Evolutionary conservation across 2,329 filamentous ascomycete genomes (phyloP).

Genomic region (Pseudocercospora fijiensis): DNA sequence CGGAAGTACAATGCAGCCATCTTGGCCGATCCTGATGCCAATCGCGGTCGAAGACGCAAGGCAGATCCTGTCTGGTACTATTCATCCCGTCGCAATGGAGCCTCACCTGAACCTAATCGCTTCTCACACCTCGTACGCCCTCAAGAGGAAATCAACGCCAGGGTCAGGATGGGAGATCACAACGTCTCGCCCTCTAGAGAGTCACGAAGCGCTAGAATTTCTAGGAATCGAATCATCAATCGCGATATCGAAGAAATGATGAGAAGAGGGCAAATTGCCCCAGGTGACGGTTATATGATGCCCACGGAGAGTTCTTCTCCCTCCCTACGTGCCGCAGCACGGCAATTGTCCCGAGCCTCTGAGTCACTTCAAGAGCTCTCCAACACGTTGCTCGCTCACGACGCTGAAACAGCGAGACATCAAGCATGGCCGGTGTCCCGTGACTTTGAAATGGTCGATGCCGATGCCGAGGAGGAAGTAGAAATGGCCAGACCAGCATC

Average conservation of each 20-base stretch:
- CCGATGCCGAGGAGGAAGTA: neutral
- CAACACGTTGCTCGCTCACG: too few relatives aligned
- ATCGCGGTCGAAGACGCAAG: neutral
- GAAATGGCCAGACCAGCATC: neutral
- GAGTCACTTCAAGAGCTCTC: neutral
- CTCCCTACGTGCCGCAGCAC: neutral
- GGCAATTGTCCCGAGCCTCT: neutral
- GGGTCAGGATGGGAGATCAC: neutral
- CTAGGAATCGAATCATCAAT: neutral
- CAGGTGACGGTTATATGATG: neutral
- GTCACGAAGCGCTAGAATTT: neutral
- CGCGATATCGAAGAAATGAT: neutral
- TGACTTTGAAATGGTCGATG: too few relatives aligned
- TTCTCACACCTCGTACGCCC: neutral
- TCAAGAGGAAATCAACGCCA: neutral
- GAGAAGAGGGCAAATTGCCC: neutral
- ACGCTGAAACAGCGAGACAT: too few relatives aligned
- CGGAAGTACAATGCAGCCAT: neutral
- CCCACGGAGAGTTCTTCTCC: neutral
- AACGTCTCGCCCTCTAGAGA: neutral
- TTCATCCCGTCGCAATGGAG: neutral
- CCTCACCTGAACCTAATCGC: neutral
- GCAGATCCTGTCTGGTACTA: neutral
- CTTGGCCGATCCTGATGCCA: neutral
- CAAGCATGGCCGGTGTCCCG: too few relatives aligned